Base-by-base conservation (phyloP, 1,139 yeast genomes). In the Komagataea norvegica region DNA sequence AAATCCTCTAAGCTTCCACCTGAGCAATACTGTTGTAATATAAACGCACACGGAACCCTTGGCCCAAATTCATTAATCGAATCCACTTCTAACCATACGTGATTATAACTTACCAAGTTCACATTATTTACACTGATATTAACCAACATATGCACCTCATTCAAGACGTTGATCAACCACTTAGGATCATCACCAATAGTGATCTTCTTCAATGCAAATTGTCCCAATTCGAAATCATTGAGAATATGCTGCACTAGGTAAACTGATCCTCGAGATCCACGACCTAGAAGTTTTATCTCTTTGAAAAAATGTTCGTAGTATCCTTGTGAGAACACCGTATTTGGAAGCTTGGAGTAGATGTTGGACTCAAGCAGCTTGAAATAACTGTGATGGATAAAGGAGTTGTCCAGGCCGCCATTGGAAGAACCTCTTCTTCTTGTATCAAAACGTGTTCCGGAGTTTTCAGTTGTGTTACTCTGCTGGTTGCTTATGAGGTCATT, bases 71-170 rank as follows among this genome's bases (percentile, higher is more conserved):
- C 76, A 16, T 76, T 68, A 22, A 79, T 58, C 26, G 72, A 70
- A 20, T 86, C 86, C 55, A 79, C 67, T 54, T 88, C 96, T 27
- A 88, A 61, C 96, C 96, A 88, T 23, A 87, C 95, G 61, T 88
- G 96, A 55, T 87, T 87, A 56, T 88, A 88, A 20, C 84, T 74
- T 17, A 87, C 86, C 48, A 87, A 68, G 55, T 87, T 85, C 18
- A 76, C 68, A 45, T 74, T 75, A 24, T 68, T 59, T 31, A 72
- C 64, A 35, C 68, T 65, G 34, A 66, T 38, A 6, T 62, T 56
- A 29, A 74, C 63, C 36, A 75, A 52, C 28, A 87, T 74, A 48
- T 82, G 74, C 4, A 88, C 96, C 55, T 88, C 96, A 39, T 77
- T 72, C 37, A 88, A 65, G 7, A 84, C 89, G 47, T 76, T 79